Conservation (phyloP, 2,329 filamentous ascomycete species). For the Ceratocystis smalleyi region DNA sequence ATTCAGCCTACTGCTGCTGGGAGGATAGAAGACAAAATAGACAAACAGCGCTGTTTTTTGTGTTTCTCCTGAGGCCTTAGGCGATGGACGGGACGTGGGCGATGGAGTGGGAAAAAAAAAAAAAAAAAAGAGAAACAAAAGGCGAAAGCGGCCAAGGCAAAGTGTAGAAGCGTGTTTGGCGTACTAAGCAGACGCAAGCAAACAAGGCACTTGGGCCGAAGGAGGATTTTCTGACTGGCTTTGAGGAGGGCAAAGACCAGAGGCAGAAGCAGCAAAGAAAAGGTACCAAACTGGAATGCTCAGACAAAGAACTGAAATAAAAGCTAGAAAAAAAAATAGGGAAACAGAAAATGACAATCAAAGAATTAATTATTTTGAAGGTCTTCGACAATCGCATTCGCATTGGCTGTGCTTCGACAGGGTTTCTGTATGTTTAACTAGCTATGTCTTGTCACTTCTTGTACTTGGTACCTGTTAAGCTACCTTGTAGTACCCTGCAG, state of each 20-base stretch:
- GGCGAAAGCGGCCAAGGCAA: background rate
- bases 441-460: background rate
- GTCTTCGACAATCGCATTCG: background rate
- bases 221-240: background rate
- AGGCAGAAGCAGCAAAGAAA: background rate
- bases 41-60: background rate
- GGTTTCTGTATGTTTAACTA: background rate
- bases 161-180: constrained; percentile 10
- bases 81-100: background rate
- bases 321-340: background rate
- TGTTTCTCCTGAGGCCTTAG: background rate
- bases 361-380: no score
- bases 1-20: background rate
- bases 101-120: background rate
- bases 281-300: background rate
- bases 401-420: background rate
- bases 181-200: constrained; percentile 9
- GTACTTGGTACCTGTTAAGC: background rate
- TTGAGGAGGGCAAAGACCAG: background rate
- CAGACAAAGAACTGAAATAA: background rate
- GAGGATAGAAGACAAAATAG: background rate
- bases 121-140: background rate
- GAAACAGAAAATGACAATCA: background rate
- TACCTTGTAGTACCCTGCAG: background rate
- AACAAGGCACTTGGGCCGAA: background rate